phyloP scores from a whole-genome alignment of 495 filamentous ascomycete genomes.

The Aspergillus homomorphus region DNA sequence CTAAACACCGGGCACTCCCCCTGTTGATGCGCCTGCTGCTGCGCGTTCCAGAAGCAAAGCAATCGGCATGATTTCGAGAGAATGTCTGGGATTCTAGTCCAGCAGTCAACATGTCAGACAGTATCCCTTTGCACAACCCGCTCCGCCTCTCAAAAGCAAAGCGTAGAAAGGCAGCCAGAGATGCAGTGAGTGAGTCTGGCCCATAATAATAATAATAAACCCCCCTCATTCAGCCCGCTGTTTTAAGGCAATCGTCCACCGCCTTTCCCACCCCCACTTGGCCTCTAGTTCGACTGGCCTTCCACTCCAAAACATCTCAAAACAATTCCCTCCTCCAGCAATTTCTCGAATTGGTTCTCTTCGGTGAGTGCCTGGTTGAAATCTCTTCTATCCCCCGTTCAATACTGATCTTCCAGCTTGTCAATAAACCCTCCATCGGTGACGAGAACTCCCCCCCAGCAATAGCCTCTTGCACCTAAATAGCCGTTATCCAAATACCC shows the following conservation, averaged over 20 bases:
- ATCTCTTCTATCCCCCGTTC: neutral
- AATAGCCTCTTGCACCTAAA: neutral
- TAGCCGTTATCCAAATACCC: slow-evolving; percentile 17
- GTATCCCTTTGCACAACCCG: neutral
- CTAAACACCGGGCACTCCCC: neutral
- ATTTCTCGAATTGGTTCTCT: neutral
- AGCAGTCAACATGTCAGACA: too few relatives aligned
- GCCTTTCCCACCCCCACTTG: slow-evolving; percentile 7
- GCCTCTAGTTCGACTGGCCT: slow-evolving; percentile 3
- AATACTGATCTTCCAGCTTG: neutral
- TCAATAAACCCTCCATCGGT: neutral
- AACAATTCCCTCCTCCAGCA: slow-evolving; percentile 4
- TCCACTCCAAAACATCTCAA: slow-evolving; percentile 8
- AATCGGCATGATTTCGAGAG: too few relatives aligned
- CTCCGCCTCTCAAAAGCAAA: too few relatives aligned
- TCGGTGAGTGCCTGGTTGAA: neutral
- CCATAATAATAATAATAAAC: neutral
- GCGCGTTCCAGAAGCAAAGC: neutral
- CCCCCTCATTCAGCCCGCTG: too few relatives aligned
- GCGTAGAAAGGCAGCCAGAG: neutral
- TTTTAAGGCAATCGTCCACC: neutral
- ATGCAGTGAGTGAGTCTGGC: neutral
- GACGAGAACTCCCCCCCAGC: neutral
- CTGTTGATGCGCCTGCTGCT: neutral
- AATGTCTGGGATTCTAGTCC: too few relatives aligned